Base-by-base conservation (phyloP, 2,329 filamentous ascomycete species). In the Alternaria sp. region DNA sequence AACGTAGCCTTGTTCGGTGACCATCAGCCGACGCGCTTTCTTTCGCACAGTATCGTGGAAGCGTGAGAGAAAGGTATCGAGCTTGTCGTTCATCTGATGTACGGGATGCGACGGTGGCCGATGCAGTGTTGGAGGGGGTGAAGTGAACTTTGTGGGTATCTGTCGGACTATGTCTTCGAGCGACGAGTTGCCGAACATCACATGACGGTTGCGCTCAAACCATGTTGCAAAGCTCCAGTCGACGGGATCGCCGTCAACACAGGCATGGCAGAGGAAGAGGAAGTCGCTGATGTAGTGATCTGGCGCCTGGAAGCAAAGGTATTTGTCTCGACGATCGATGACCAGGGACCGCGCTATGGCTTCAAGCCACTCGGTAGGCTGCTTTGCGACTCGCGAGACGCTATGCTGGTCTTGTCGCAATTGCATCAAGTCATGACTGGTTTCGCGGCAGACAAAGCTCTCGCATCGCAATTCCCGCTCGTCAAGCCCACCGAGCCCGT, bases 261-360 rank as follows among this genome's bases (percentile, higher is more conserved):
- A 74, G 2, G 66, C 66, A 30, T 70, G 67, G 26, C 74, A 77
- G 15, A 75, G 58, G n/a, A 62, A 65, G 5, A 76, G 50, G 45
- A 78, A 76, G 40, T 76, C 71, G 21, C 61, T 67, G 19, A 74
- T 50, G 36, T 76, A 78, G 6, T 72, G 59, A 2, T 57, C 40
- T 4, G 71, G 74, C 11, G 74, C 72, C 23, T 65, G 63, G 28
- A 69, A 74, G 44, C 73, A 69, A 9, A 77, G 65, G 36, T 76
- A 77, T 21, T 77, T 78, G 67, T 78, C 74, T 47, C 72, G 66
- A 8, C 74, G 71, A 45, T 75, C 71, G 23, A 78, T 66, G 7
- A 73, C 69, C 6, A 78, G 68, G 0, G 71, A 76, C 15, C 71
- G 69, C 7, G 72, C 68, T 13, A 77, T 64, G 1, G 66, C 58